Evolutionary conservation across 2,329 filamentous ascomycete genomes (phyloP).

Genomic region (Alternaria dauci): DNA sequence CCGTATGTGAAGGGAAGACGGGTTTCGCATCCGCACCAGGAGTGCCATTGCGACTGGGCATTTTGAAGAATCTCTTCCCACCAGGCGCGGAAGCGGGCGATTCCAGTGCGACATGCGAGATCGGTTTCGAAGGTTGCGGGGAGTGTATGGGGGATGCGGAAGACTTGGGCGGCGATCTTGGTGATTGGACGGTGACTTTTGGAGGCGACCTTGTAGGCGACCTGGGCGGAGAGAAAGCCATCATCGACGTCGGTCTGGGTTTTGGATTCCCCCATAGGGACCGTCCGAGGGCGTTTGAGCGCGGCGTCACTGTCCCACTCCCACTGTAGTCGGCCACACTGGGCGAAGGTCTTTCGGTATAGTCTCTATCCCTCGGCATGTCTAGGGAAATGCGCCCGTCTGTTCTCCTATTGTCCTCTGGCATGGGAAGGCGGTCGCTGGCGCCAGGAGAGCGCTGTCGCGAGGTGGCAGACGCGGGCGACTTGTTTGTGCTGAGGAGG

Average conservation of each 20-base stretch:
- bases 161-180: slow-evolving; percentile 69
- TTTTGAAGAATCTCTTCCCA: slow-evolving; percentile 45
- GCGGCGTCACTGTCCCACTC: slow-evolving; percentile 43
- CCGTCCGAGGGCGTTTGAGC: slow-evolving; percentile 44
- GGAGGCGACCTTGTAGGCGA: slow-evolving; percentile 63
- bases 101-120: slow-evolving; percentile 37
- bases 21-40: slow-evolving; percentile 53
- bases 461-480: slow-evolving; percentile 32
- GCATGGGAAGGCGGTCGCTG: slow-evolving; percentile 37
- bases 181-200: slow-evolving; percentile 73
- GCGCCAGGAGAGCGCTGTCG: slow-evolving; percentile 46
- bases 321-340: slow-evolving; percentile 50
- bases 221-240: slow-evolving; percentile 57
- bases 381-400: slow-evolving; percentile 54
- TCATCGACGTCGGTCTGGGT: slow-evolving; percentile 59
- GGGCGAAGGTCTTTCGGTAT: slow-evolving; percentile 31
- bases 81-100: slow-evolving; percentile 27
- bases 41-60: slow-evolving; percentile 53
- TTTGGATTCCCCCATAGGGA: slow-evolving; percentile 48
- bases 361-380: slow-evolving; percentile 49
- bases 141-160: slow-evolving; percentile 41
- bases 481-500: slow-evolving; percentile 61
- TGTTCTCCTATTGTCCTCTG: slow-evolving; percentile 39
- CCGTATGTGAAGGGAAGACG: slow-evolving; percentile 27
- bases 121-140: slow-evolving; percentile 44